Evolutionary conservation across 1,139 yeast genomes (phyloP), one percentile per base, ranked within the genome.

Genomic region (Lodderomyces jiufengensis): DNA sequence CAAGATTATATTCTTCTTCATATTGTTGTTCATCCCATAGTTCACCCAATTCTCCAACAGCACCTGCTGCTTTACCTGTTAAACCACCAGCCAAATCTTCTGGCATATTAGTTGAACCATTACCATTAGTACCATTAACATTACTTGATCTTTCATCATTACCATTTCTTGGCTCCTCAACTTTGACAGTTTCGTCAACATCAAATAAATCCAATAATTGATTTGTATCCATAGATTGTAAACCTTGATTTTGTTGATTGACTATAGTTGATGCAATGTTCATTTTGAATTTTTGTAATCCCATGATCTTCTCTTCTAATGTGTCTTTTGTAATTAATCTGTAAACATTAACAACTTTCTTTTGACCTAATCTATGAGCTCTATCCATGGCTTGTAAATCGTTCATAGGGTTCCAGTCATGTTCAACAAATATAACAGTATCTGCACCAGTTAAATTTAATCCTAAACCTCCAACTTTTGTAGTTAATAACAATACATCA

Each of bases 331-430:
- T 94, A 49, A 94, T 86, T 48, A 94, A 72, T 50, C 97, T 73
- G 55, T 90, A 90, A 12, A 94, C 98, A 58, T 88, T 87, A 31
- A 94, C 99, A 26, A 92, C 97, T 57, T 90, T 92, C 66, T 88
- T 88, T 62, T 94, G 99, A 4, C 99, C 99, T 48, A 94, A 78
- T 59, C 99, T 76, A 61, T 94, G 99, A 0, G 98, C 98, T 54
- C 99, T 75, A 57, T 94, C 99, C 99, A 94, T 94, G 0, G 99
- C 99, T 59, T 94, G 99, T 42, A 94, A 70, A 66, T 94, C 99
- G 55, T 88, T 92, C 99, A 94, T 94, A 16, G 99, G 98, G 57
- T 94, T 94, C 99, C 99, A 94, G 60, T 94, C 99, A 55, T 94
- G 99, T 55, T 94, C 99, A 27, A 94, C 95, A 63, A 94, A 94